phyloP scores from a whole-genome alignment of 83 land plant species.

The Diphasiastrum complanatum region DNA sequence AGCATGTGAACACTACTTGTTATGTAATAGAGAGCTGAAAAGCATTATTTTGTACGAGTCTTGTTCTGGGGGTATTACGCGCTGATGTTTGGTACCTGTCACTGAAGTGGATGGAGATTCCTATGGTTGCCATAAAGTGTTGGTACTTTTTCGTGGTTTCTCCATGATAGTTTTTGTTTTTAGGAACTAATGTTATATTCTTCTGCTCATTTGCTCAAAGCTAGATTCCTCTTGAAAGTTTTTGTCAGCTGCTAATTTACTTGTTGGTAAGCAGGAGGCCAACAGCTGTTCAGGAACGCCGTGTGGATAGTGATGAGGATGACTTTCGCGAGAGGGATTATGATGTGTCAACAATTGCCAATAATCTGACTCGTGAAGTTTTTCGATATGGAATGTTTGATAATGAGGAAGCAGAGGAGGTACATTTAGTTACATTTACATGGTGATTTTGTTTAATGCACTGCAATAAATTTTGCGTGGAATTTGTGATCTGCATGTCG shows the following conservation, averaged over 20 bases:
- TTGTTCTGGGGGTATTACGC: too few relatives aligned
- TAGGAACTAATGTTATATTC: background rate
- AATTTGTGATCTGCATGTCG: too few relatives aligned
- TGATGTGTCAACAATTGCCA: slow-evolving; percentile 71
- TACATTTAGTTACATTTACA: too few relatives aligned
- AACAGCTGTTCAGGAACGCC: slow-evolving; percentile 65
- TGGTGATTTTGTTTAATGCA: too few relatives aligned
- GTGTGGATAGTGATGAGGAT: slow-evolving; percentile 90
- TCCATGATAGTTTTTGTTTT: too few relatives aligned
- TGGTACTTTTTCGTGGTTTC: too few relatives aligned
- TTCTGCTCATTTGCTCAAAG: background rate
- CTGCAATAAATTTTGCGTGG: too few relatives aligned
- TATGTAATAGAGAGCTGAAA: too few relatives aligned
- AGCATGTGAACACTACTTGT: background rate
- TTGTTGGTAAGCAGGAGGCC: slow-evolving; percentile 58
- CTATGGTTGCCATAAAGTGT: too few relatives aligned
- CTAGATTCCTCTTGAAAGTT: background rate
- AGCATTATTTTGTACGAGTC: too few relatives aligned
- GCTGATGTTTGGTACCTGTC: too few relatives aligned
- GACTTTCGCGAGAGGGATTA: slow-evolving; percentile 85
- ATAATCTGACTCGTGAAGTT: slow-evolving; percentile 27
- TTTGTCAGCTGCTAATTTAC: background rate
- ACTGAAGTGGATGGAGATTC: too few relatives aligned
- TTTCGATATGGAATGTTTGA: slow-evolving; percentile 32
- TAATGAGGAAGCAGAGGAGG: slow-evolving; percentile 33